Conservation (phyloP, 1,139 yeast genomes). For the Hyphopichia wangnamkhiaoensis region DNA sequence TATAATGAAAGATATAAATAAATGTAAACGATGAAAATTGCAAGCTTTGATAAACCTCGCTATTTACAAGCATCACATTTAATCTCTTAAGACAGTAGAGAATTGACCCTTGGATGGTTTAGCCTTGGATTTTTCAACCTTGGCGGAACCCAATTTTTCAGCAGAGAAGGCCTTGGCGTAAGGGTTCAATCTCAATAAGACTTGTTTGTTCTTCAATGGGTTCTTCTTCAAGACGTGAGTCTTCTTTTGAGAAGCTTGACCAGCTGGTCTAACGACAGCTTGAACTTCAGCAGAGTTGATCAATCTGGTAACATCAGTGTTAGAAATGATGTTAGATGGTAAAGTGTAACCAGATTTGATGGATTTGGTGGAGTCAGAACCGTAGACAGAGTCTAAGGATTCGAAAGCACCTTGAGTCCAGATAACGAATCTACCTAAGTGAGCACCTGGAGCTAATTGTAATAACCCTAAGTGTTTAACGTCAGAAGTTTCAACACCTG, state of each 20-base stretch:
- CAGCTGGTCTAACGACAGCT: constrained; percentile 96
- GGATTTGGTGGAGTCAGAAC: constrained; percentile 84
- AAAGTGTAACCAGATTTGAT: constrained; percentile 88
- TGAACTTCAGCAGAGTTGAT: constrained; percentile 99
- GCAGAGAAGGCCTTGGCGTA: constrained; percentile 97
- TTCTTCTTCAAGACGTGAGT: constrained; percentile 97
- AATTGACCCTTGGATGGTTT: constrained; percentile 75
- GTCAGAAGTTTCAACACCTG: constrained; percentile 98
- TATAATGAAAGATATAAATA: too few relatives aligned
- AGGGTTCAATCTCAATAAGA: constrained; percentile 97
- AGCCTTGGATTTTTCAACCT: constrained; percentile 65
- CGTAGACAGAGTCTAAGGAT: constrained; percentile 96
- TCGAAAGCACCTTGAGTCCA: constrained; percentile 99
- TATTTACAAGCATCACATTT: constrained; percentile 15
- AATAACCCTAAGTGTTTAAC: constrained; percentile 93
- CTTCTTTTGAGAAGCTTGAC: constrained; percentile 92
- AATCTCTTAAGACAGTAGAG: constrained; percentile 63
- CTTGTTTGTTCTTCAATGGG: constrained; percentile 99
- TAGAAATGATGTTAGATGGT: constrained; percentile 92
- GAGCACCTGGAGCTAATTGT: constrained; percentile 99
- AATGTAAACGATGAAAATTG: too few relatives aligned
- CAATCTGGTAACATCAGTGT: constrained; percentile 95
- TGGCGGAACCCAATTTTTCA: constrained; percentile 85
- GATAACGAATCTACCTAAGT: constrained; percentile 98
- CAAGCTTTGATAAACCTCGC: background rate